Evolutionary conservation across 2,329 filamentous ascomycete genomes (phyloP), one percentile per base, ranked within the genome.

Genomic region (Ophiostoma sp.): DNA sequence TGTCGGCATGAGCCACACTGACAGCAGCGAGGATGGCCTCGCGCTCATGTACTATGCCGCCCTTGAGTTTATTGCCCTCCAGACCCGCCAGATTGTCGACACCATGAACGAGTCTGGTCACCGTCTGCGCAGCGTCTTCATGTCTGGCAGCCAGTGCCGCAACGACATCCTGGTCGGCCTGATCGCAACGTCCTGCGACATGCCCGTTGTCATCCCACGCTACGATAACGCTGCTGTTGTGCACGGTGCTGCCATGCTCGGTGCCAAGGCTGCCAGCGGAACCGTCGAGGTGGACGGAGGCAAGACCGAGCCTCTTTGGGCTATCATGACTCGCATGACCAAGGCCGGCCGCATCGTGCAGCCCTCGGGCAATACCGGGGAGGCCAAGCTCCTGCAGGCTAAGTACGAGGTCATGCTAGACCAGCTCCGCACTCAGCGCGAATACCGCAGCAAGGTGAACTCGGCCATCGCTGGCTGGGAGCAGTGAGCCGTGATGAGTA

Each of bases 401-500:
- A 99, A 99, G 83, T 99, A 97, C 76, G 89, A 92, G 75, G 87
- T 99, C n/a, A 98, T 98, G 82, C 79, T 98, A 68, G 91, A 97
- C 79, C 92, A 96, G 83, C 95, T 91, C 78, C 85, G 88, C 75
- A 89, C 89, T 69, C 95, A 99, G 82, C 89, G 91, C 78, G 82
- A 84, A 70, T 97, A 96, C 77, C 85, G 95, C 74, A 86, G 83
- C 74, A 88, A 88, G 76, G 85, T 99, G 9, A 90, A 99, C 76
- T 85, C 85, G 66, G 83, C 82, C 2, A 77, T 82, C 40, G 76
- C 76, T 64, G 77, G 75, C 60, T 83, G 75, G 76, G 72, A 70
- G 40, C 69, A 71, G 69, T 67, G 27, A 60, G 55, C 55, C 27
- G 27, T 16, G 12, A 60, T 14, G 55, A 9, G 6, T 27, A 60